These are phyloP conservation scores for Fusarium tricinctum DNA, from an alignment of 2,329 filamentous ascomycete species.

Conservation along the genomic window DNA sequence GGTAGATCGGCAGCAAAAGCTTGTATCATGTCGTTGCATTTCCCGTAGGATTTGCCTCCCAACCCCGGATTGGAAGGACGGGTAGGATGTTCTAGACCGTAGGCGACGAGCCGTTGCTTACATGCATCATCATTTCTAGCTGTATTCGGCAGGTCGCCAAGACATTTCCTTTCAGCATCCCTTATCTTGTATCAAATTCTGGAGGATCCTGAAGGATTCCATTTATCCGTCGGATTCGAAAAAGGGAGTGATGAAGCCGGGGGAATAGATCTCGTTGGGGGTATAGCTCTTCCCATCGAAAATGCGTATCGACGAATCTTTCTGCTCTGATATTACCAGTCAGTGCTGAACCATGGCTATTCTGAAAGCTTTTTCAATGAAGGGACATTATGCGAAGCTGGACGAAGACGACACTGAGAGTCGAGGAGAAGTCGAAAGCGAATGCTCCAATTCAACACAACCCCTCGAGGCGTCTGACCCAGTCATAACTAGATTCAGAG, in stretches of 20 bases:
- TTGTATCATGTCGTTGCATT: neutral
- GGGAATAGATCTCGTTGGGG: neutral
- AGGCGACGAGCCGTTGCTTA: neutral
- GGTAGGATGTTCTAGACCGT: neutral
- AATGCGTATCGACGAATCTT: neutral
- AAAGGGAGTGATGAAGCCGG: neutral
- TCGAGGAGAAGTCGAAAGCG: neutral
- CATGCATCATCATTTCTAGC: neutral
- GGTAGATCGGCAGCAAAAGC: constrained; percentile 6
- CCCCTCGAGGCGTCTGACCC: neutral
- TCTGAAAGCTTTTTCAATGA: neutral
- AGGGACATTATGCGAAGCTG: neutral
- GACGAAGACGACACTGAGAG: neutral
- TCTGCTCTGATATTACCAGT: neutral
- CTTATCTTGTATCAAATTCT: neutral
- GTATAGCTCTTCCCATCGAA: neutral
- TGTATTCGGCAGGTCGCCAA: neutral
- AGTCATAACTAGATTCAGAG: neutral
- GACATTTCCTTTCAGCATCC: neutral
- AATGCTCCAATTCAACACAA: neutral
- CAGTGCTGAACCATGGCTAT: neutral
- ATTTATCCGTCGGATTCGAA: neutral
- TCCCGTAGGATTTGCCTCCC: neutral
- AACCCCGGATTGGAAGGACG: constrained; percentile 6
- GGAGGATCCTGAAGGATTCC: neutral